Conservation (phyloP, 192 early-diverging fungal genomes). For the Backusella circina region DNA sequence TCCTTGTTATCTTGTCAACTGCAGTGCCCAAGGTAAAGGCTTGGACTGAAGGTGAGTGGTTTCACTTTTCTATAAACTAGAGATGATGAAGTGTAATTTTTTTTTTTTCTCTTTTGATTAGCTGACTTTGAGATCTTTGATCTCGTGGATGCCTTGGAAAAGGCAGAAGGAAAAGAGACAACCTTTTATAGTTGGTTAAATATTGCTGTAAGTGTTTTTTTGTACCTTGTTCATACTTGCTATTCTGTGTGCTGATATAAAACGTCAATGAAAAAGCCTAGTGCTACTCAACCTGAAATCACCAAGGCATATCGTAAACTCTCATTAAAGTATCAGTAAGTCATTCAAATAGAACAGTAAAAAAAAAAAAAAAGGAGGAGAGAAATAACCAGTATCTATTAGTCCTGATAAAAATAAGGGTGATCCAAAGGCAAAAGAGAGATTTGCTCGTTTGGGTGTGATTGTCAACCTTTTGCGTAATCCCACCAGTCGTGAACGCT, state of each 20-base stretch:
- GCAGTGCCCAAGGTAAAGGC: slow-evolving; percentile 28
- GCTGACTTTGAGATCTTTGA: slow-evolving; percentile 83
- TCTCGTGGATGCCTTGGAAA: slow-evolving; percentile 72
- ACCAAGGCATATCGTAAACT: slow-evolving; percentile 65
- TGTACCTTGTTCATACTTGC: background rate
- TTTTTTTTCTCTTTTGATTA: background rate
- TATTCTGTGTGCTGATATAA: background rate
- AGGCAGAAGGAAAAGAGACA: slow-evolving; percentile 45
- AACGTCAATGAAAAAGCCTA: slow-evolving; percentile 24
- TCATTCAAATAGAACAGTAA: background rate
- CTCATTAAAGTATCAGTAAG: slow-evolving; percentile 65
- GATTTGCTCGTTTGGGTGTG: slow-evolving; percentile 61
- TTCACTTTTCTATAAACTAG: background rate
- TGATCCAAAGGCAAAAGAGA: slow-evolving; percentile 46
- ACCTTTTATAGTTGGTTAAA: slow-evolving; percentile 67
- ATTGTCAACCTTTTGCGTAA: slow-evolving; percentile 66
- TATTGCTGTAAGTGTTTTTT: slow-evolving; percentile 19
- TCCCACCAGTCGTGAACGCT: slow-evolving; percentile 58
- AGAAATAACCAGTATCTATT: background rate
- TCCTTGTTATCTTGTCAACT: slow-evolving; percentile 14
- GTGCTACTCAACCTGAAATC: slow-evolving; percentile 54
- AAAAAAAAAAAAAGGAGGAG: background rate
- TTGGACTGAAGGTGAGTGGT: slow-evolving; percentile 27
- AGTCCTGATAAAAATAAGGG: slow-evolving; percentile 73
- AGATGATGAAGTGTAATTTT: background rate